A percentile compares a stretch with the other conserved stretches of the same genome.
Conservation (phyloP, 148 eudicot genomes). For the Rheum nobile region DNA sequence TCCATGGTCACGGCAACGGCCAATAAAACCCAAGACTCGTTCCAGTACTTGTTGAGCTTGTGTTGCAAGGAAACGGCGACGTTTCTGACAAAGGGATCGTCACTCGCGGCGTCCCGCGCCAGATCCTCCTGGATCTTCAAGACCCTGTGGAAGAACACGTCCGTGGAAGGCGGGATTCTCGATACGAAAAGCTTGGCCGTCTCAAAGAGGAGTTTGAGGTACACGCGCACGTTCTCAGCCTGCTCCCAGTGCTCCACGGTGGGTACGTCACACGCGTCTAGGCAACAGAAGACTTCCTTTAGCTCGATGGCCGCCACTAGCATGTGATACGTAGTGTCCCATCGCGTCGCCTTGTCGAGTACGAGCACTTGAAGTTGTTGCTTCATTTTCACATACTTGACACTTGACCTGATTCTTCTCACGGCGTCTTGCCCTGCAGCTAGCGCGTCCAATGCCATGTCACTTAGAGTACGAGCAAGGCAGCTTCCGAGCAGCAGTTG, state of each 20-base stretch:
- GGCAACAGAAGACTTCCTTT: not conserved
- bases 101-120: slow-evolving; percentile 31
- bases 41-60: slow-evolving; percentile 57
- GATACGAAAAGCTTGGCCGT: not conserved
- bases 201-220: not conserved
- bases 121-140: slow-evolving; percentile 45
- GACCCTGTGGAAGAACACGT: not conserved
- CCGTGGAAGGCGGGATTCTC: not conserved
- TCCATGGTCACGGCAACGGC: slow-evolving; percentile 79
- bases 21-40: slow-evolving; percentile 34
- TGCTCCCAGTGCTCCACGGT: not conserved
- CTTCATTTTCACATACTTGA: slow-evolving; percentile 8
- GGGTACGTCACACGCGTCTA: not conserved
- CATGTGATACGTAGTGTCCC: slow-evolving; percentile 7
- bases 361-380: not conserved
- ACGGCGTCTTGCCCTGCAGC: not conserved
- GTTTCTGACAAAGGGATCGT: too few species aligned
- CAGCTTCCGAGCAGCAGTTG: not conserved
- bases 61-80: slow-evolving; percentile 42
- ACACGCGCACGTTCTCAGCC: not conserved
- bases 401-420: not conserved
- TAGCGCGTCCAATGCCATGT: not conserved
- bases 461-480: slow-evolving; percentile 2
- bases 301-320: not conserved
- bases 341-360: not conserved